Evolutionary conservation across 129 eudicot species (phyloP), one percentile per base, ranked within the genome.

Genomic region (Chrysanthemum lavandulifolium): DNA sequence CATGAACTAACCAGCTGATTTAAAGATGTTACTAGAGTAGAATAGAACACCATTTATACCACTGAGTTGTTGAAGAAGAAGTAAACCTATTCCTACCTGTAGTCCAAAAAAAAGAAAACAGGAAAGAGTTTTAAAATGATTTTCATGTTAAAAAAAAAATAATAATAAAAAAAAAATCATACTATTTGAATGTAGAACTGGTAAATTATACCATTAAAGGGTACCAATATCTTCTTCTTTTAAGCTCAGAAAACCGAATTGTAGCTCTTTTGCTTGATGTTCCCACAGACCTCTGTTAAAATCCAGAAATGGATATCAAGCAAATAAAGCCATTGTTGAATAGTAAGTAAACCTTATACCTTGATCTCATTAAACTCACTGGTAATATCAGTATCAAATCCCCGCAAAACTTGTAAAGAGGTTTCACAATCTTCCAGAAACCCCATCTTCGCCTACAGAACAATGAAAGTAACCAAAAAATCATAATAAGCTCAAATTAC

Each of bases 381-480:
- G 15, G 97, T 67, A 36, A 91, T 88, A 65, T 91, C 95, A 29
- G 89, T 69, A 15, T 91, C 97, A 73, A 88, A 88, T 72, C 95
- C 97, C 15, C 97, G 70, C 62, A 91, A 71, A 83, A 87, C 95
- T 91, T 91, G 97, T 80, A 91, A 79, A 72, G 95, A 91, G 71
- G 91, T 79, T 84, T 91, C 97, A 84, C 75, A 85, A 58, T 87
- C 97, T 69, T 91, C 97, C 49, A 63, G 79, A 70, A 83, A 55
- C 1, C 97, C 97, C 91, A 85, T 87, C 77, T 87, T 91, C 69
- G 97, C 97, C 97, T 91, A 62, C 23, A 79, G 4, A 65, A 69
- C 6, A 77, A 40, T 52, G 63, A 45, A 67, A 36, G 47, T 48
- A 51, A 49, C 10, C 2, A 51, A 61, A 74, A 16, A 23, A 23